Evolutionary conservation across 768 basidiomycete genomes (phyloP).

Genomic region (Clitopilus hobsonii): DNA sequence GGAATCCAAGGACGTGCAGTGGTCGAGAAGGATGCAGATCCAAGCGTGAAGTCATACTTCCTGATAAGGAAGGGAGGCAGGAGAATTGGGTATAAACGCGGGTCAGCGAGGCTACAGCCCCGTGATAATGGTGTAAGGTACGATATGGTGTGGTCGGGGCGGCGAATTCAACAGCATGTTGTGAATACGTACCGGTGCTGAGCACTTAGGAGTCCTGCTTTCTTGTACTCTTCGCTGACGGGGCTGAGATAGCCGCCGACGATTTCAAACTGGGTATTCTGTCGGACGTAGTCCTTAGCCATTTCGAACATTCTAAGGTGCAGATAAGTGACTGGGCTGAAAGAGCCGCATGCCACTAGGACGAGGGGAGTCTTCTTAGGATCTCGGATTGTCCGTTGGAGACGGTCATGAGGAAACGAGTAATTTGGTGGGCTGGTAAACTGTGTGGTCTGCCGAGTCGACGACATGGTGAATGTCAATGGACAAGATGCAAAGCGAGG

Average conservation of each 20-base stretch:
- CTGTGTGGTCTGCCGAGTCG: conserved; percentile 26
- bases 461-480: conserved; percentile 17
- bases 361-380: conserved; percentile 79
- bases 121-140: not conserved
- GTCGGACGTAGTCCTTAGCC: conserved; percentile 94
- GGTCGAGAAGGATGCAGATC: not conserved
- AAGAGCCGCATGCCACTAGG: conserved; percentile 95
- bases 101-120: not conserved
- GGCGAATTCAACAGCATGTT: conserved; percentile 11
- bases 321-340: conserved; percentile 97
- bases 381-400: conserved; percentile 52
- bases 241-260: conserved; percentile 96
- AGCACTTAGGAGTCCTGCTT: conserved; percentile 87
- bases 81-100: not conserved
- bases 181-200: conserved; percentile 71
- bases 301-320: conserved; percentile 99
- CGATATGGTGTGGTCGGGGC: not conserved
- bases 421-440: conserved; percentile 69
- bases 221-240: conserved; percentile 95
- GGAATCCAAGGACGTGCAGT: not conserved
- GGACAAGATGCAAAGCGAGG: conserved; percentile 5
- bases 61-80: not conserved
- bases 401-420: conserved; percentile 62
- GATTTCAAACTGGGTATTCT: conserved; percentile 91
- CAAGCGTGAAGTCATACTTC: conserved; percentile 1